phyloP scores from a whole-genome alignment of 1,284 basidiomycete genomes.

The Ustilago bromivora region DNA sequence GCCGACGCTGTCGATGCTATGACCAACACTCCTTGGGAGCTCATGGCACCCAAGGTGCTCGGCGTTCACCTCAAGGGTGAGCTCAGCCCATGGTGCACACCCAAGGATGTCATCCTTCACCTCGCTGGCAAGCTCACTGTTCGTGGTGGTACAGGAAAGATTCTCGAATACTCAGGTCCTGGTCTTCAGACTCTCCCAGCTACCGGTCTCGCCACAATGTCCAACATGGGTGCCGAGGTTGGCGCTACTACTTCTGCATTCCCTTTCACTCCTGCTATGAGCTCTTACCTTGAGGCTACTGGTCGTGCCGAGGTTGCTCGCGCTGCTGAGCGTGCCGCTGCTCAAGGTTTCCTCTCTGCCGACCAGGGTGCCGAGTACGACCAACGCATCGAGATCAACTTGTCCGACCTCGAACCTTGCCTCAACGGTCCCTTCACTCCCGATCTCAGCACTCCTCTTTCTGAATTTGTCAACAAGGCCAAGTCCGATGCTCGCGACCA shows the following conservation, averaged over 20 bases:
- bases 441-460: conserved; percentile 94
- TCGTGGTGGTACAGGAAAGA: conserved; percentile 93
- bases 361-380: conserved; percentile 96
- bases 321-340: conserved; percentile 87
- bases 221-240: conserved; percentile 99
- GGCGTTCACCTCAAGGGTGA: conserved; percentile 88
- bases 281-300: conserved; percentile 88
- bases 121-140: conserved; percentile 95
- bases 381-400: conserved; percentile 91
- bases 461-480: conserved; percentile 85
- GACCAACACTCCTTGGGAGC: conserved; percentile 97
- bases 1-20: conserved; percentile 99
- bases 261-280: conserved; percentile 90
- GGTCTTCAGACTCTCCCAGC: conserved; percentile 91
- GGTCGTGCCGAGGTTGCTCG: conserved; percentile 86
- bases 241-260: conserved; percentile 98
- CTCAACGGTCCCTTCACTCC: conserved; percentile 97
- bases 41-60: conserved; percentile 88
- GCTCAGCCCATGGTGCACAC: conserved; percentile 90
- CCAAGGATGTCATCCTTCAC: conserved; percentile 96
- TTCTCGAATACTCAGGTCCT: conserved; percentile 97
- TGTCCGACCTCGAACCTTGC: conserved; percentile 91
- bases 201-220: conserved; percentile 93
- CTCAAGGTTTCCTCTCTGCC: conserved; percentile 80
- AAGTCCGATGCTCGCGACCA: conserved; percentile 86